Conservation (phyloP, 73 alveolate species). For the Paramecium pentaurelia region DNA sequence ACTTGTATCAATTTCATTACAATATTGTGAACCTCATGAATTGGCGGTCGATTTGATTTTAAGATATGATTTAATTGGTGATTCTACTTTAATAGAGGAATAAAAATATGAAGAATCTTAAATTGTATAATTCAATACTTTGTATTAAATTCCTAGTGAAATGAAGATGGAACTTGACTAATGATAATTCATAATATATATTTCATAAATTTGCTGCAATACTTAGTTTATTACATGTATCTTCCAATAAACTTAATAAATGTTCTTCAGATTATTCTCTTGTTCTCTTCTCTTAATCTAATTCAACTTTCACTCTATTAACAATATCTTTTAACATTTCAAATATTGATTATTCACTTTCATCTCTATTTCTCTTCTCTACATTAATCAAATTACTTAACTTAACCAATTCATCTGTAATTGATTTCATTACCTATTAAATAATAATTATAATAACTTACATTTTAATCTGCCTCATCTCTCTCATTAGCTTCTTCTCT, state of each 20-base stretch:
- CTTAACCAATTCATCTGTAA: conserved; percentile 78
- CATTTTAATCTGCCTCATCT: conserved; percentile 73
- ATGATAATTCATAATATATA: neutral
- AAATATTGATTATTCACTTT: conserved; percentile 87
- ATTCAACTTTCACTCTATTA: conserved; percentile 82
- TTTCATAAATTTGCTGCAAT: conserved; percentile 69
- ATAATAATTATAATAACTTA: neutral
- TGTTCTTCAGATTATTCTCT: conserved; percentile 90
- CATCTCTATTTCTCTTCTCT: conserved; percentile 88
- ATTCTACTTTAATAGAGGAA: neutral
- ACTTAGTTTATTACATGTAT: conserved; percentile 86
- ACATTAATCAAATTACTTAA: conserved; percentile 63
- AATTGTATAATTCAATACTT: neutral
- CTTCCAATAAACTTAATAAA: conserved; percentile 82
- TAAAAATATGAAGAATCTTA: neutral
- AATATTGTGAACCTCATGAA: neutral
- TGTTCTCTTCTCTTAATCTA: conserved; percentile 84
- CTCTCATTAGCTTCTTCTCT: conserved; percentile 76
- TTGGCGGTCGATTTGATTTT: conserved; percentile 5
- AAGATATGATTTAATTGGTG: neutral
- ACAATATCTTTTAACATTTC: conserved; percentile 90
- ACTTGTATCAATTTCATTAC: neutral
- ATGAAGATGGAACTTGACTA: neutral
- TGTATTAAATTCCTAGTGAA: neutral
- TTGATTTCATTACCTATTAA: conserved; percentile 61